These are phyloP conservation scores for Angophora floribunda DNA, from an alignment of 345 rosid species.

Conservation along the genomic window DNA sequence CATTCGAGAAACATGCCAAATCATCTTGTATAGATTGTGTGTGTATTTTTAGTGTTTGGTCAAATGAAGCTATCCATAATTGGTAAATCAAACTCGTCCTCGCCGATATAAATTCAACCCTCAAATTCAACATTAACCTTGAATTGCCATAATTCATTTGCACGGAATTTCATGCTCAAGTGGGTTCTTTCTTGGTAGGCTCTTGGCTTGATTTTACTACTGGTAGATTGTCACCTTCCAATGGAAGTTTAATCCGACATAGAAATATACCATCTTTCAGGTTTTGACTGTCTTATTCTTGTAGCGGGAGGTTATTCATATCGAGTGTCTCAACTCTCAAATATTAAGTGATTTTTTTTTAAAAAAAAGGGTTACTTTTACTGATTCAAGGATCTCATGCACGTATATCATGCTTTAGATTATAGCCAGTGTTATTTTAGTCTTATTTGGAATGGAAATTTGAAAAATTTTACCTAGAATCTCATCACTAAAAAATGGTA, in stretches of 20 bases:
- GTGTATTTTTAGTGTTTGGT: background rate
- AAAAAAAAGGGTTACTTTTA: background rate
- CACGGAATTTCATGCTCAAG: background rate
- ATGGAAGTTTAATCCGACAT: background rate
- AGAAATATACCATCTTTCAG: background rate
- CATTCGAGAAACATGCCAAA: background rate
- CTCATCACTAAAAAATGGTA: background rate
- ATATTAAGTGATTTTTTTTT: background rate
- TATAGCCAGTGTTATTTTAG: background rate
- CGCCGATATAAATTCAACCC: background rate
- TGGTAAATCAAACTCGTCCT: background rate
- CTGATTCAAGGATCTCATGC: background rate
- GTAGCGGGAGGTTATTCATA: background rate
- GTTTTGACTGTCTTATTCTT: background rate
- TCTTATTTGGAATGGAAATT: background rate
- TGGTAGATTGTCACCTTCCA: background rate
- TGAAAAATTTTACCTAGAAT: background rate
- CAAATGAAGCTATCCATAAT: background rate
- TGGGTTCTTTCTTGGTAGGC: background rate
- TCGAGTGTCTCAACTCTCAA: background rate
- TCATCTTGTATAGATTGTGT: background rate
- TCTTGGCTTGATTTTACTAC: background rate
- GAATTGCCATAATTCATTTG: background rate
- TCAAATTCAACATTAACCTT: background rate
- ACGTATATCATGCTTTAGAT: background rate